phyloP scores from a whole-genome alignment of 805 yeast genomes.

The Metschnikowia koreensis region DNA sequence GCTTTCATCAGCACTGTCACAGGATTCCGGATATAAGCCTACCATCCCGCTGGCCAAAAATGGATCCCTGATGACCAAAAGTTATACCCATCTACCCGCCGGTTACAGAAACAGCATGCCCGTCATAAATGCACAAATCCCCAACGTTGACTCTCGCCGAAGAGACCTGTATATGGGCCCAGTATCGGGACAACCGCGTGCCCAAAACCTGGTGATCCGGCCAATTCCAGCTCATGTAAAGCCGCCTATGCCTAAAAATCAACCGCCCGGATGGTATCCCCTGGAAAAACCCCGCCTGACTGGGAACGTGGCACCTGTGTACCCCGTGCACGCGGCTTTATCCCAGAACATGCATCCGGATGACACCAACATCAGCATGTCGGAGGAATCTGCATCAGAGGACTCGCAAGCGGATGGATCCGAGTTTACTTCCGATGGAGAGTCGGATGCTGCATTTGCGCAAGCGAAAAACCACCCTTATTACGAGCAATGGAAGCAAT shows the following conservation, averaged over 20 bases:
- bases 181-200: neutral
- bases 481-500: constrained; percentile 39
- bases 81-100: neutral
- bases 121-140: neutral
- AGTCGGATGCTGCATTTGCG: constrained; percentile 5
- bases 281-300: neutral
- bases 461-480: constrained; percentile 24
- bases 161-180: neutral
- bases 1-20: constrained; percentile 31
- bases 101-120: constrained; percentile 9
- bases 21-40: constrained; percentile 1
- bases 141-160: neutral
- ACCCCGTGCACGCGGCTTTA: neutral
- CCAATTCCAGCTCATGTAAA: neutral
- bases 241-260: neutral
- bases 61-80: neutral
- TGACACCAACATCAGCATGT: constrained; percentile 4
- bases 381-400: constrained; percentile 1
- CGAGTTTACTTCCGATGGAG: constrained; percentile 11
- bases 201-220: neutral
- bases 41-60: neutral
- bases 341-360: neutral
- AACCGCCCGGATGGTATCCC: neutral
- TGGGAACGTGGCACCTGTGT: neutral
- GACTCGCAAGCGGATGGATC: constrained; percentile 6